Conservation (phyloP, 1,284 basidiomycete genomes). For the Cutaneotrichosporon sp. region DNA sequence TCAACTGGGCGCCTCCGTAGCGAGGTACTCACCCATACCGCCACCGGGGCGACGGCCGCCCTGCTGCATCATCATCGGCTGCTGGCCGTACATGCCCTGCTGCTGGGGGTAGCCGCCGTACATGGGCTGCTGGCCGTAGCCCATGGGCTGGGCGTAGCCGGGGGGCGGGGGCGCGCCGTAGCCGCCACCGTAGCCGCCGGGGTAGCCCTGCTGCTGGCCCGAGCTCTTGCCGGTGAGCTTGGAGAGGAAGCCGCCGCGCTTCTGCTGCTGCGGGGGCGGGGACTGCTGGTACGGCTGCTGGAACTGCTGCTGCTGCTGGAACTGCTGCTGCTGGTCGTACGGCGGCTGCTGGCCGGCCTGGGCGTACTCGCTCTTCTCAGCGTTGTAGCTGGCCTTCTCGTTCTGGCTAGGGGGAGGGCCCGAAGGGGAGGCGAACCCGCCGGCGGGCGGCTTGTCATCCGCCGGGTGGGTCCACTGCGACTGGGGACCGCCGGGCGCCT, state of each 20-base stretch:
- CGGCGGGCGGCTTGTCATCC: conserved; percentile 34
- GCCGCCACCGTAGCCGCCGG: background rate
- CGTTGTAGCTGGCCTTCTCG: conserved; percentile 19
- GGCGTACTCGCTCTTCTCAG: background rate
- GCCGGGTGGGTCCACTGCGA: conserved; percentile 54
- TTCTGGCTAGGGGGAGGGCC: conserved; percentile 42
- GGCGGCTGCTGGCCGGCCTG: background rate
- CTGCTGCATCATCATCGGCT: conserved; percentile 15
- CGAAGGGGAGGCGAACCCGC: conserved; percentile 39
- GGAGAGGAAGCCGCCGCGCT: conserved; percentile 44
- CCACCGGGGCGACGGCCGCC: conserved; percentile 24
- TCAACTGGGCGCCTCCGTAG: conserved; percentile 28
- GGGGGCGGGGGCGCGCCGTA: conserved; percentile 14
- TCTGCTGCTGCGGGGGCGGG: conserved; percentile 16
- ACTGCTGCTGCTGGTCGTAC: conserved; percentile 12
- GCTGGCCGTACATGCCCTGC: conserved; percentile 14
- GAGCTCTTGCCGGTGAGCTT: conserved; percentile 39
- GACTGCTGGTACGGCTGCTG: conserved; percentile 15
- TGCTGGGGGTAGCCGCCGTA: conserved; percentile 22
- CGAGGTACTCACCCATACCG: conserved; percentile 23
- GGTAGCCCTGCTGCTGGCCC: conserved; percentile 14
- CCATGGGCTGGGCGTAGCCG: conserved; percentile 14
- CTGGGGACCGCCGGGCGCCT: conserved; percentile 45
- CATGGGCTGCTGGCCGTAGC: conserved; percentile 30
- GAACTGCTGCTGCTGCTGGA: conserved; percentile 7